Percentiles rank a stretch among this genome's conserved stretches.
Evolutionary conservation across 768 basidiomycete species (phyloP).

Genomic region (Rossbeevera mucosa): DNA sequence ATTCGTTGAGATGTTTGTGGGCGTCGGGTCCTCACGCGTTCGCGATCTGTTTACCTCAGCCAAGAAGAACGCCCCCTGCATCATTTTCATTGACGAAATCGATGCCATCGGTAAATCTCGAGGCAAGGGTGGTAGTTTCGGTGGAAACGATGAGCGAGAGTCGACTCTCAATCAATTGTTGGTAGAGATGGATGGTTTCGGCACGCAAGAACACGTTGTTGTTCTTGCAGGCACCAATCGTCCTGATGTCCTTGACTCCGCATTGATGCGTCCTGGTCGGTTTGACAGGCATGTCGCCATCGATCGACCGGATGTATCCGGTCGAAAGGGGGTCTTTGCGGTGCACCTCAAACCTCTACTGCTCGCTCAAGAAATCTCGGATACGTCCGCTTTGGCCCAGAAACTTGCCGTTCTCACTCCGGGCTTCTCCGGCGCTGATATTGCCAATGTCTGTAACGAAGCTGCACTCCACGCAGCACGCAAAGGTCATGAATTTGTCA

Average conservation of each 20-base stretch:
- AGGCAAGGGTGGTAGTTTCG: conserved; percentile 70
- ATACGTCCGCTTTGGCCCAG: conserved; percentile 63
- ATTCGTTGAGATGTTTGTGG: conserved; percentile 99
- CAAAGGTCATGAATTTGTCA: conserved; percentile 69
- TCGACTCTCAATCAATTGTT: conserved; percentile 95
- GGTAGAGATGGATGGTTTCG: conserved; percentile 99
- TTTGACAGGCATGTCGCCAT: conserved; percentile 97
- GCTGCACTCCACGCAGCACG: conserved; percentile 94
- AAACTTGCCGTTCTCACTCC: conserved; percentile 96
- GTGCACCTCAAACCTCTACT: conserved; percentile 87
- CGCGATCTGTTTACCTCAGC: conserved; percentile 97
- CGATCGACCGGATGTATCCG: conserved; percentile 90
- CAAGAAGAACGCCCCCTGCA: conserved; percentile 96
- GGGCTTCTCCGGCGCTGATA: conserved; percentile 97
- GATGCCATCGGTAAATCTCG: conserved; percentile 97
- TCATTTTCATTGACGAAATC: conserved; percentile 99
- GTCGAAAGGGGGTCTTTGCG: conserved; percentile 88
- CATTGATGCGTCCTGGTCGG: conserved; percentile 94
- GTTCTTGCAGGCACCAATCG: conserved; percentile 96
- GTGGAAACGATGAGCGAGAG: conserved; percentile 97
- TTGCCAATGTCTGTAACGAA: conserved; percentile 98
- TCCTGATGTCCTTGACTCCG: conserved; percentile 92
- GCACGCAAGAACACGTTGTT: conserved; percentile 94
- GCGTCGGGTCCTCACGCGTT: conserved; percentile 95
- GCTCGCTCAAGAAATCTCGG: conserved; percentile 50